These are phyloP conservation scores for Solanum chiquidenum DNA, from an alignment of 257 asterid species.

Conservation along the genomic window DNA sequence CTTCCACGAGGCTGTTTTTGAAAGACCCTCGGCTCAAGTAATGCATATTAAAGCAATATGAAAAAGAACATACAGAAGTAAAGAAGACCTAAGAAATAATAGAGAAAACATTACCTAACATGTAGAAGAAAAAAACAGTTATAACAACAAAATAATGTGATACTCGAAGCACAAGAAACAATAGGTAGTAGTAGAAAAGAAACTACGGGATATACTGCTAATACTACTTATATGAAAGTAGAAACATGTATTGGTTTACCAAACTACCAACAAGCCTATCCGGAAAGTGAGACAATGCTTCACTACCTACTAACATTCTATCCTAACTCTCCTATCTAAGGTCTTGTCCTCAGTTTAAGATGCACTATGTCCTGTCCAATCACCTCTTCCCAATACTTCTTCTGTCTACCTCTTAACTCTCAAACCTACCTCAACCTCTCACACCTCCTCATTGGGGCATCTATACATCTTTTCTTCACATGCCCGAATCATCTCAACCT, in stretches of 20 bases:
- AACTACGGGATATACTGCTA: not conserved
- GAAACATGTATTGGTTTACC: not conserved
- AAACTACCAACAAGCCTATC: not conserved
- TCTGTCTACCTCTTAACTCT: not conserved
- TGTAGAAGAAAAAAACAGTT: not conserved
- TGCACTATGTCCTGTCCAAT: not conserved
- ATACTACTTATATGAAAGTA: not conserved
- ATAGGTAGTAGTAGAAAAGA: not conserved
- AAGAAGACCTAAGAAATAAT: not conserved
- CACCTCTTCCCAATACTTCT: not conserved
- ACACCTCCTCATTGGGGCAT: not conserved
- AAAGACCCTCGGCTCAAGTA: not conserved
- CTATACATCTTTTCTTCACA: not conserved
- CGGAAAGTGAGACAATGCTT: not conserved
- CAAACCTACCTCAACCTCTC: not conserved
- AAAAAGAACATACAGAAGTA: not conserved
- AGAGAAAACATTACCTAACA: not conserved
- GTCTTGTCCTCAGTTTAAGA: not conserved
- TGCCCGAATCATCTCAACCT: not conserved
- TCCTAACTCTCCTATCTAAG: not conserved
- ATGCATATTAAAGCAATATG: not conserved
- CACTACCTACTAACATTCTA: not conserved
- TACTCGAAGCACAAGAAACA: not conserved
- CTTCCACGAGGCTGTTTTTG: not conserved
- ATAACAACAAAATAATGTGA: not conserved